A percentile compares a stretch with the other conserved stretches of the same genome.
These are phyloP conservation scores for Aureobasidium sp. DNA, from an alignment of 2,329 filamentous ascomycete species.

Conservation along the genomic window DNA sequence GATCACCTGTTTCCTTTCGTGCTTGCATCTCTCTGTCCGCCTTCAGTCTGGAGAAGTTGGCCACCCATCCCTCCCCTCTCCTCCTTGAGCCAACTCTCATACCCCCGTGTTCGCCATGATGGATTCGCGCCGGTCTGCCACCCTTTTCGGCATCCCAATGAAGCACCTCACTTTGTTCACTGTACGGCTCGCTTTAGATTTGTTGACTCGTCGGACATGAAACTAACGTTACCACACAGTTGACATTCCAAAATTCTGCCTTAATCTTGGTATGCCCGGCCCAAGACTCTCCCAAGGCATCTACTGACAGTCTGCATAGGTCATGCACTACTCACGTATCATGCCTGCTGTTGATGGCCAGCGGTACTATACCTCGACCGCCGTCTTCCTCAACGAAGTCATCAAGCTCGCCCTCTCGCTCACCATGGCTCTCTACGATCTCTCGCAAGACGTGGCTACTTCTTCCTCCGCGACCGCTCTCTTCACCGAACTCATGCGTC, in stretches of 20 bases:
- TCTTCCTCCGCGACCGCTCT: constrained; percentile 73
- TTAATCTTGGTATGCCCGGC: constrained; percentile 56
- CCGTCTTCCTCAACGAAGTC: constrained; percentile 87
- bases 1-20: not conserved
- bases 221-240: constrained; percentile 39
- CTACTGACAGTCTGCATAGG: constrained; percentile 39
- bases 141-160: constrained; percentile 50
- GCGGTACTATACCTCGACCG: constrained; percentile 87
- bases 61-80: not conserved
- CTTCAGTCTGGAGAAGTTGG: not conserved
- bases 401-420: constrained; percentile 82
- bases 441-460: constrained; percentile 66
- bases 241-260: constrained; percentile 72
- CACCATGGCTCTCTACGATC: constrained; percentile 80
- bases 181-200: constrained; percentile 34
- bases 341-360: constrained; percentile 81
- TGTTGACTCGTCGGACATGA: not conserved
- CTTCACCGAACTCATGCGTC: constrained; percentile 68
- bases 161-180: constrained; percentile 61
- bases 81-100: not conserved
- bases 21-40: not conserved
- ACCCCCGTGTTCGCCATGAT: not conserved
- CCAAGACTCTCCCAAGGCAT: not conserved
- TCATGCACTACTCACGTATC: constrained; percentile 89
- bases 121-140: constrained; percentile 21